Base-by-base conservation (phyloP, 148 eudicot genomes). In the Rhododendron griersonianum region DNA sequence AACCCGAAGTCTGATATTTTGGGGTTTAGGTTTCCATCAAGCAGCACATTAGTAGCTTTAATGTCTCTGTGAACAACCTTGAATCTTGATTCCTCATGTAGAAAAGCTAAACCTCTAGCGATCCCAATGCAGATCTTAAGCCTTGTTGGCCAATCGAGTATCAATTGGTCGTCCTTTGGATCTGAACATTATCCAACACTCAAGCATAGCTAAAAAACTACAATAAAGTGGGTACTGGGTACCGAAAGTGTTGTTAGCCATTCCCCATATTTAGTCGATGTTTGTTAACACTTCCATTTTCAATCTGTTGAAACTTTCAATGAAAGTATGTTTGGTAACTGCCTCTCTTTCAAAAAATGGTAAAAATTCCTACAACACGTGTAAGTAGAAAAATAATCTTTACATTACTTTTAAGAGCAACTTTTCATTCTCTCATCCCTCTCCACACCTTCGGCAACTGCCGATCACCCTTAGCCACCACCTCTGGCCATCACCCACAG, bases 61-160 rank as follows among this genome's bases (percentile, higher is more conserved):
- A 91, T 91, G 84, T 91, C 93, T 74, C 93, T 84, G 75, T 91
- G 93, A 41, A 91, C 91, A 84, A 91, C 87, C 85, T 88, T 90
- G 61, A 91, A 82, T 47, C 87, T 87, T 51, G 93, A 90, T 85
- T 91, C 93, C 30, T 90, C 93, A 48, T 91, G 93, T 11, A 91
- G 91, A 88, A 86, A 91, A 81, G 91, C 89, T 79, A 91, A 84
- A 81, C 93, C 93, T 86, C 83, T 85, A 28, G 93, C 93, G 65
- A 91, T 90, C 39, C 93, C 93, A 57, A 88, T 84, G 85, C 90
- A 90, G 45, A 91, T 91, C 81, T 44, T 87, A 69, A 90, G 82
- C 88, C 93, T 91, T 82, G 91, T 88, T 39, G 88, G 85, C 91
- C 93, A 90, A 78, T 91, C 90, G 80, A 91, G 84, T 63, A 78